phyloP scores from a whole-genome alignment of 2,329 filamentous ascomycete species.

The Pestalotiopsis sp. region DNA sequence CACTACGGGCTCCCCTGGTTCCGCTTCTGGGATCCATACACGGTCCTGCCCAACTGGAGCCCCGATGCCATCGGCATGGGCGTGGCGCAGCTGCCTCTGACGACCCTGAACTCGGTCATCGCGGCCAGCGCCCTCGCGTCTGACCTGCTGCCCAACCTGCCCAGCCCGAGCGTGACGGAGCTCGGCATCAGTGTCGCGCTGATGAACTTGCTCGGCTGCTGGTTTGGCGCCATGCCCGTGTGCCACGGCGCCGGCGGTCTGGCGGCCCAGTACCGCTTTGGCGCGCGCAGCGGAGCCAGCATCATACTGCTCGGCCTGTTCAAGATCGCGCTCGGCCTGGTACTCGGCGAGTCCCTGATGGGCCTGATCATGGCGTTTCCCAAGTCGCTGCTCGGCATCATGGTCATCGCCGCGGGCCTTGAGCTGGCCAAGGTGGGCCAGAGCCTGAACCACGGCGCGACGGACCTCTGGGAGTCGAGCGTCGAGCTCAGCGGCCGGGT shows the following conservation, averaged over 20 bases:
- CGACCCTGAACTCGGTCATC: conserved; percentile 88
- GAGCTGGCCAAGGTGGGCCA: conserved; percentile 86
- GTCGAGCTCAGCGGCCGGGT: conserved; percentile 41
- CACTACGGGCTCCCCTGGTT: conserved; percentile 47
- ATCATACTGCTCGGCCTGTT: conserved; percentile 75
- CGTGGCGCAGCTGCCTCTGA: conserved; percentile 85
- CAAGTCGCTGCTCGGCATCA: conserved; percentile 74
- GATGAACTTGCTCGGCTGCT: conserved; percentile 85
- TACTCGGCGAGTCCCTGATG: conserved; percentile 75
- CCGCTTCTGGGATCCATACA: conserved; percentile 59
- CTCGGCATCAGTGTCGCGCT: conserved; percentile 78
- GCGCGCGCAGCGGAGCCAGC: conserved; percentile 82
- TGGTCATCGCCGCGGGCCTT: conserved; percentile 86
- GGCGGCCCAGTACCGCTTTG: conserved; percentile 88
- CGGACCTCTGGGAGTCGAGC: conserved; percentile 60
- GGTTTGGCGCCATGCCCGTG: conserved; percentile 93
- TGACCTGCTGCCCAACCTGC: conserved; percentile 72
- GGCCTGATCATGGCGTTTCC: conserved; percentile 73
- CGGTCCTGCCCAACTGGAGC: conserved; percentile 46
- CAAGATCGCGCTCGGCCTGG: conserved; percentile 74
- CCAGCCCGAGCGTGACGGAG: conserved; percentile 69
- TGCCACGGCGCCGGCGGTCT: conserved; percentile 92
- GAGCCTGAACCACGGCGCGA: conserved; percentile 72
- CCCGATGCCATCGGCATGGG: conserved; percentile 56
- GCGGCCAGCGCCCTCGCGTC: conserved; percentile 78